phyloP scores from a whole-genome alignment of 2,329 filamentous ascomycete species.

The Paradendryphiella salina region DNA sequence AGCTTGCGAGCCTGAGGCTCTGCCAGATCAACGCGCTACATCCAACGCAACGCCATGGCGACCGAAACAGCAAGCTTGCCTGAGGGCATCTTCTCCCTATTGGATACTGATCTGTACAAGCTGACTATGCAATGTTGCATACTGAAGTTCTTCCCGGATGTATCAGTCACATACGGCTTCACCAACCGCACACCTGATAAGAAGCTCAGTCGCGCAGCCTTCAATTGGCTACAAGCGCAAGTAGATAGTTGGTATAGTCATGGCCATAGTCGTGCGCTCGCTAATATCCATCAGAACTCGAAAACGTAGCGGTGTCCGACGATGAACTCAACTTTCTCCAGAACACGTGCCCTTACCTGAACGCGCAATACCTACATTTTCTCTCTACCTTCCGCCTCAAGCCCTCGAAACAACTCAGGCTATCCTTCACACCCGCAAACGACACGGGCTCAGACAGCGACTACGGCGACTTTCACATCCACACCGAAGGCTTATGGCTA shows the following conservation, averaged over 20 bases:
- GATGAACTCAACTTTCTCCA: slow-evolving; percentile 82
- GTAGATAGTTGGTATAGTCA: slow-evolving; percentile 65
- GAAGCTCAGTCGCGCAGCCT: slow-evolving; percentile 81
- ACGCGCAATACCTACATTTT: slow-evolving; percentile 75
- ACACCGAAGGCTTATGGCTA: slow-evolving; percentile 81
- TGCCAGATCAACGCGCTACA: slow-evolving; percentile 1
- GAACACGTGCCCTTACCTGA: slow-evolving; percentile 79
- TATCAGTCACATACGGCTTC: slow-evolving; percentile 84
- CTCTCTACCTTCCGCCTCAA: slow-evolving; percentile 79
- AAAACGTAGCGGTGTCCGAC: slow-evolving; percentile 73
- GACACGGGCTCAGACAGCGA: slow-evolving; percentile 67
- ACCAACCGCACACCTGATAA: slow-evolving; percentile 95
- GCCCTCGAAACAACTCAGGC: slow-evolving; percentile 76
- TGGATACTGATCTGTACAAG: slow-evolving; percentile 78
- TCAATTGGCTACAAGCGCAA: slow-evolving; percentile 81
- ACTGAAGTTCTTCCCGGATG: slow-evolving; percentile 83
- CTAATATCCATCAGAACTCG: slow-evolving; percentile 64
- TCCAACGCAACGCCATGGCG: slow-evolving; percentile 27
- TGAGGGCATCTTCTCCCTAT: slow-evolving; percentile 50
- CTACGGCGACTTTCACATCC: slow-evolving; percentile 74
- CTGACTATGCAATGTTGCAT: slow-evolving; percentile 93
- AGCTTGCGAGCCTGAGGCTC: slow-evolving; percentile 8
- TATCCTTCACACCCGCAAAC: slow-evolving; percentile 62
- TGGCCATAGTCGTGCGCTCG: neutral
- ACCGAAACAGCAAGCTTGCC: slow-evolving; percentile 32